Evolutionary conservation across 306 rosid species (phyloP).

Genomic region (Begonia loranthoides): DNA sequence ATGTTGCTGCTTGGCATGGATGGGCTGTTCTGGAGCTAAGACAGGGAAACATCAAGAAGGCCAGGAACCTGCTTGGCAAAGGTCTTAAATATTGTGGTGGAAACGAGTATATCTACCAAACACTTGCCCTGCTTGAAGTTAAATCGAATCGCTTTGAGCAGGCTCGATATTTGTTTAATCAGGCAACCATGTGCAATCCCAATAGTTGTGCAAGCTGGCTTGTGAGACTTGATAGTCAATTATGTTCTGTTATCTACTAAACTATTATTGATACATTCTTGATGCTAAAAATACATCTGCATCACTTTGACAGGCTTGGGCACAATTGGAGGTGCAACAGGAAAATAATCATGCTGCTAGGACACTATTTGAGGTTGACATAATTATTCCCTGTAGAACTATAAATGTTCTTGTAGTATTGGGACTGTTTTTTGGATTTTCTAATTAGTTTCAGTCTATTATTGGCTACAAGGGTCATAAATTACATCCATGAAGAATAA

Average conservation of each 20-base stretch:
- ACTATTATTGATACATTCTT: slow-evolving; percentile 3
- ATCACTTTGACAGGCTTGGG: slow-evolving; percentile 57
- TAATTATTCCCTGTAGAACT: background rate
- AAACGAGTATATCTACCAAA: slow-evolving; percentile 85
- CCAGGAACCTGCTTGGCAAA: slow-evolving; percentile 66
- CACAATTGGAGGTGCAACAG: slow-evolving; percentile 82
- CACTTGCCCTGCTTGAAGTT: slow-evolving; percentile 85
- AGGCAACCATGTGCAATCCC: slow-evolving; percentile 84
- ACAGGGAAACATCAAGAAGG: slow-evolving; percentile 77
- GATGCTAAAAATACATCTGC: slow-evolving; percentile 1
- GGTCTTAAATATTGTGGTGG: slow-evolving; percentile 73
- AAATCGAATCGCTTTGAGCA: slow-evolving; percentile 64
- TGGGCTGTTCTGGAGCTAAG: slow-evolving; percentile 92
- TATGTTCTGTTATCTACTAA: background rate
- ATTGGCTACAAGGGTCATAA: background rate
- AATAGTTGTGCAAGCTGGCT: slow-evolving; percentile 98
- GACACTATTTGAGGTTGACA: slow-evolving; percentile 57
- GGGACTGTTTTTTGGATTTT: no score
- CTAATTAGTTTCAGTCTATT: no score
- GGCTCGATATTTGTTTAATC: slow-evolving; percentile 75
- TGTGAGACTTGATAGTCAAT: slow-evolving; percentile 38
- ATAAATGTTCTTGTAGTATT: no score
- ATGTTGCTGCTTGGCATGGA: slow-evolving; percentile 99
- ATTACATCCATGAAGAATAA: slow-evolving; percentile 6
- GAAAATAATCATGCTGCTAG: slow-evolving; percentile 58